phyloP scores from a whole-genome alignment of 352 stramenopile species.

The Pythium rhizo-oryzae region DNA sequence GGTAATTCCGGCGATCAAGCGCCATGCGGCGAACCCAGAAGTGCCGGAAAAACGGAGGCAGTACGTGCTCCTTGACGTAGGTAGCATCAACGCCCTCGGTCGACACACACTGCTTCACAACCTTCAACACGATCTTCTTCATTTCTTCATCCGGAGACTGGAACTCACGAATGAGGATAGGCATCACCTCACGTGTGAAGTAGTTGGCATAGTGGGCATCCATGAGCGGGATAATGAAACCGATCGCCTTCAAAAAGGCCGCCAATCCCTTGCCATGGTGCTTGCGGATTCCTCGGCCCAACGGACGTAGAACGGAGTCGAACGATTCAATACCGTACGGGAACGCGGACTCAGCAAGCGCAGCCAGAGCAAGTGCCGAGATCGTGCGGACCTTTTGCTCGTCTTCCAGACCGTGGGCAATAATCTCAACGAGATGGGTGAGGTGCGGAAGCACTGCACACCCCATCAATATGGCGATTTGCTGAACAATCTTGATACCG shows the following conservation, averaged over 20 bases:
- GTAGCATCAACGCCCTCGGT: constrained; percentile 98
- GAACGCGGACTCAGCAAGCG: constrained; percentile 97
- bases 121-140: constrained; percentile 98
- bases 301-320: constrained; percentile 96
- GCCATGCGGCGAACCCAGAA: constrained; percentile 99
- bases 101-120: constrained; percentile 98
- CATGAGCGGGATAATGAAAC: constrained; percentile 99
- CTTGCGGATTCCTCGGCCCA: constrained; percentile 98
- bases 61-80: constrained; percentile 98
- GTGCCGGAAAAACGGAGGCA: constrained; percentile 99
- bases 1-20: constrained; percentile 97
- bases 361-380: constrained; percentile 96
- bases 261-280: constrained; percentile 98
- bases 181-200: constrained; percentile 99
- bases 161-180: constrained; percentile 99
- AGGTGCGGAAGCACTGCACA: constrained; percentile 98
- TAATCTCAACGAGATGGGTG: constrained; percentile 98
- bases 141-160: constrained; percentile 99
- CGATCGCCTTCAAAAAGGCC: constrained; percentile 99
- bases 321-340: constrained; percentile 99
- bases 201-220: constrained; percentile 99
- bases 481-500: constrained; percentile 99
- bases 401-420: constrained; percentile 97
- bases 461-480: constrained; percentile 99
- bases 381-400: constrained; percentile 99